Evolutionary conservation across 352 stramenopile genomes (phyloP).

Genomic region (Phytophthora crassamura): DNA sequence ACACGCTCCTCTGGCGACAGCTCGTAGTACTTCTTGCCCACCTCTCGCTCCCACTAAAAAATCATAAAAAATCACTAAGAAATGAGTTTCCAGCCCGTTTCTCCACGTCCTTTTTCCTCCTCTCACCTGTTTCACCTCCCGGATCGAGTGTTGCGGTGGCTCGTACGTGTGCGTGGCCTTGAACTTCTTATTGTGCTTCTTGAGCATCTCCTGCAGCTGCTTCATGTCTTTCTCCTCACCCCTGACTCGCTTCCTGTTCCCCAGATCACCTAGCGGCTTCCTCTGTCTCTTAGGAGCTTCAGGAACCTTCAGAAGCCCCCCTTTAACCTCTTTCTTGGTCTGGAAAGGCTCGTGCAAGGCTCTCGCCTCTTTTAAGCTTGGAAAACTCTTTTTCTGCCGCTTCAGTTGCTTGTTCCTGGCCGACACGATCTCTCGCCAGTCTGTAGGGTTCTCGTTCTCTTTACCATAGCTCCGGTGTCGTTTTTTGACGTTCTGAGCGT

Average conservation of each 20-base stretch:
- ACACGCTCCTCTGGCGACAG: constrained; percentile 66
- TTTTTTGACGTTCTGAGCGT: not conserved
- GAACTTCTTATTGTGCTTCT: constrained; percentile 84
- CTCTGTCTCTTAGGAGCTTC: not conserved
- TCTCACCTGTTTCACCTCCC: constrained; percentile 73
- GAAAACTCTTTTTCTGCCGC: constrained; percentile 15
- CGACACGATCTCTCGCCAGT: constrained; percentile 15
- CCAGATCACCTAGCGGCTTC: constrained; percentile 27
- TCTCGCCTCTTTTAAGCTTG: constrained; percentile 31
- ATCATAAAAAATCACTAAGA: not conserved
- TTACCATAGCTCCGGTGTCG: constrained; percentile 28
- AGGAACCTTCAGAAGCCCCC: not conserved
- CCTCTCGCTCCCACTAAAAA: constrained; percentile 74
- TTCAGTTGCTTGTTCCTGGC: constrained; percentile 20
- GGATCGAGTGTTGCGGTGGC: constrained; percentile 77
- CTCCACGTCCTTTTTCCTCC: not conserved
- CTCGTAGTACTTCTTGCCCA: constrained; percentile 73
- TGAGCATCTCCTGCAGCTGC: constrained; percentile 62
- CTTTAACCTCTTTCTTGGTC: constrained; percentile 10
- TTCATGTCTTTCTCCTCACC: constrained; percentile 48
- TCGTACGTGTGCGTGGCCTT: constrained; percentile 79
- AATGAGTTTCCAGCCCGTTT: too few species aligned
- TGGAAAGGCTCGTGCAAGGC: constrained; percentile 33
- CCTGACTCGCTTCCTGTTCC: constrained; percentile 22
- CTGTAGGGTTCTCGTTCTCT: constrained; percentile 40